Evolutionary conservation across 2,329 filamentous ascomycete genomes (phyloP).

Genomic region (Exophiala phaeomuriformis): DNA sequence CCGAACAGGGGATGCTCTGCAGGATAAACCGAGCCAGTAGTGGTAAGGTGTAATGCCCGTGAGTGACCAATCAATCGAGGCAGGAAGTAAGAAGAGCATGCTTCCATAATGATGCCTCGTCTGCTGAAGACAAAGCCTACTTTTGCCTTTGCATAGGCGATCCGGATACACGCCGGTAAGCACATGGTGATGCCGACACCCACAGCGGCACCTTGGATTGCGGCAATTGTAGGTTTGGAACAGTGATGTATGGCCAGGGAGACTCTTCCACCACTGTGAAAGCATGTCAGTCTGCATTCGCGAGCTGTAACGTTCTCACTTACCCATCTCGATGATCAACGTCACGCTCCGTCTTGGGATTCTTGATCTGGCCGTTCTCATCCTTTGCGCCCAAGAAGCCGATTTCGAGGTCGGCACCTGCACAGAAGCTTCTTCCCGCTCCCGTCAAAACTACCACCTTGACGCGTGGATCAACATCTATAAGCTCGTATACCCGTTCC

Average conservation of each 20-base stretch:
- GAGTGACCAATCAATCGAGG: constrained; percentile 59
- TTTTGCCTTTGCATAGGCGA: constrained; percentile 52
- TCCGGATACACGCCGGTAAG: constrained; percentile 47
- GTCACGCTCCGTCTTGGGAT: constrained; percentile 24
- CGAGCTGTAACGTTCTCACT: background rate
- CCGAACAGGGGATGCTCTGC: constrained; percentile 46
- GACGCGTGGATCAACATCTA: constrained; percentile 50
- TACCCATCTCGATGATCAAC: constrained; percentile 28
- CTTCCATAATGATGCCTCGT: constrained; percentile 63
- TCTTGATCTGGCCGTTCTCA: constrained; percentile 10
- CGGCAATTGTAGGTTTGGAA: constrained; percentile 52
- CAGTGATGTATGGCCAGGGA: constrained; percentile 52
- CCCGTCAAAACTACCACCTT: constrained; percentile 51
- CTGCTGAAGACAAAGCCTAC: constrained; percentile 65
- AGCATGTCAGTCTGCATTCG: constrained; percentile 4
- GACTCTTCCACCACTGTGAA: constrained; percentile 45
- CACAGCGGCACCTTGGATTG: constrained; percentile 54
- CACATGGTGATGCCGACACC: constrained; percentile 58
- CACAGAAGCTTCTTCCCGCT: constrained; percentile 50
- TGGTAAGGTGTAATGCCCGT: constrained; percentile 57
- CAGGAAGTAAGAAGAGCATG: constrained; percentile 61
- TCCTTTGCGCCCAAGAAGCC: constrained; percentile 25
- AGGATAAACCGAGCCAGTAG: constrained; percentile 56
- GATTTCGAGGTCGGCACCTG: constrained; percentile 52
- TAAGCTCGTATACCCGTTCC: constrained; percentile 45